Evolutionary conservation across 768 basidiomycete genomes (phyloP).

Genomic region (Amanita molliuscula): DNA sequence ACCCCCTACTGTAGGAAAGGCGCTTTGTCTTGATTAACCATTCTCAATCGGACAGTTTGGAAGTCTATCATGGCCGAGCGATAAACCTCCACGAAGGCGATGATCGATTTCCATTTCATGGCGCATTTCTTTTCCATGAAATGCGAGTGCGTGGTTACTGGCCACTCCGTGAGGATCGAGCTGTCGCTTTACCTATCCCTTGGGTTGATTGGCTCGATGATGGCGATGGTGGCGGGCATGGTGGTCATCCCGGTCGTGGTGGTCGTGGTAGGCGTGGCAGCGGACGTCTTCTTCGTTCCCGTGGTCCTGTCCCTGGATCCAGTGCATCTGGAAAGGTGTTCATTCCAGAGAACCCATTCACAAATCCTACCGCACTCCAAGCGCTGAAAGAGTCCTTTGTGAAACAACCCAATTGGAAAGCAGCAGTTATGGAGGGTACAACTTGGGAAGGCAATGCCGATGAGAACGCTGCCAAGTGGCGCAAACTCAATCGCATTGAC

Average conservation of each 20-base stretch:
- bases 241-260: background rate
- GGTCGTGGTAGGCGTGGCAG: background rate
- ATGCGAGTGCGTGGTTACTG: conserved; percentile 11
- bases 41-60: conserved; percentile 3
- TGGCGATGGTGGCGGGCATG: background rate
- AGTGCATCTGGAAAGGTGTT: conserved; percentile 8
- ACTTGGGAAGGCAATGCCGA: conserved; percentile 11
- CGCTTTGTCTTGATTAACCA: conserved; percentile 11
- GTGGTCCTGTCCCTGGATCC: background rate
- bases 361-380: conserved; percentile 5
- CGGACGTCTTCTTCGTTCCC: conserved; percentile 3
- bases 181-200: conserved; percentile 7
- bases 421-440: conserved; percentile 8
- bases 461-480: conserved; percentile 10
- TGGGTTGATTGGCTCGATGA: conserved; percentile 6
- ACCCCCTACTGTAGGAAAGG: conserved; percentile 5
- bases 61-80: conserved; percentile 9
- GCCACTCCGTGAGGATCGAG: conserved; percentile 8
- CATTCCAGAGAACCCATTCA: conserved; percentile 9
- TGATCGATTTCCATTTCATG: conserved; percentile 7
- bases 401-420: conserved; percentile 11
- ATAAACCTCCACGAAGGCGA: conserved; percentile 4
- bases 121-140: conserved; percentile 11
- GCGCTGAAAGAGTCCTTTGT: conserved; percentile 9
- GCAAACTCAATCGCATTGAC: conserved; percentile 9